Conservation (phyloP, 192 early-diverging fungal species). For the Spinellus fusiger region DNA sequence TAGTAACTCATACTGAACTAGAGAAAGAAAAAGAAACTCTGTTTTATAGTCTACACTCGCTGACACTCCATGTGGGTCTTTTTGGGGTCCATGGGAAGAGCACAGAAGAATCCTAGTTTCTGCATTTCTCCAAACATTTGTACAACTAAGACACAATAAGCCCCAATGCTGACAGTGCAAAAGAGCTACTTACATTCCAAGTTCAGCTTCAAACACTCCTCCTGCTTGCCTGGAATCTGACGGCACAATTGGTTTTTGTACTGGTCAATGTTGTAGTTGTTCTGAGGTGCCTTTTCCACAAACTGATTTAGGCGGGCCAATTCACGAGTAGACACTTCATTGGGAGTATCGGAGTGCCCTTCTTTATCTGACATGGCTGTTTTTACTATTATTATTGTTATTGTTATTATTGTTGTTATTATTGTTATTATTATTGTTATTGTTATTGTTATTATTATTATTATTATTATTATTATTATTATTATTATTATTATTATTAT, state of each 20-base stretch:
- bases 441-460: no score
- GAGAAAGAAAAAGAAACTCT: slow-evolving; percentile 4
- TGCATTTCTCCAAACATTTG: slow-evolving; percentile 44
- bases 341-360: slow-evolving; percentile 2
- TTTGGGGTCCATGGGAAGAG: slow-evolving; percentile 38
- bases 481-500: no score
- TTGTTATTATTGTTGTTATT: no score
- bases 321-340: slow-evolving; percentile 1
- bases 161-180: not conserved
- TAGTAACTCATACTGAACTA: not conserved
- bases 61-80: slow-evolving; percentile 39
- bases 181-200: slow-evolving; percentile 36
- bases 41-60: slow-evolving; percentile 18
- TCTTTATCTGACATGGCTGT: not conserved
- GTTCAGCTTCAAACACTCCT: slow-evolving; percentile 33
- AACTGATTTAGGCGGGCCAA: slow-evolving; percentile 25
- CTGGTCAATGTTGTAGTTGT: slow-evolving; percentile 37
- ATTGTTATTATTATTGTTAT: no score
- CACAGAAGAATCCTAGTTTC: slow-evolving; percentile 44
- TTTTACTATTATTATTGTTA: not conserved
- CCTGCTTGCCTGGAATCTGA: slow-evolving; percentile 10
- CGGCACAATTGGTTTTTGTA: slow-evolving; percentile 29
- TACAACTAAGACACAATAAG: slow-evolving; percentile 15
- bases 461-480: no score
- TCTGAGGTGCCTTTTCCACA: slow-evolving; percentile 25